Evolutionary conservation across 768 basidiomycete species (phyloP).

Genomic region (Boletus insuetus): DNA sequence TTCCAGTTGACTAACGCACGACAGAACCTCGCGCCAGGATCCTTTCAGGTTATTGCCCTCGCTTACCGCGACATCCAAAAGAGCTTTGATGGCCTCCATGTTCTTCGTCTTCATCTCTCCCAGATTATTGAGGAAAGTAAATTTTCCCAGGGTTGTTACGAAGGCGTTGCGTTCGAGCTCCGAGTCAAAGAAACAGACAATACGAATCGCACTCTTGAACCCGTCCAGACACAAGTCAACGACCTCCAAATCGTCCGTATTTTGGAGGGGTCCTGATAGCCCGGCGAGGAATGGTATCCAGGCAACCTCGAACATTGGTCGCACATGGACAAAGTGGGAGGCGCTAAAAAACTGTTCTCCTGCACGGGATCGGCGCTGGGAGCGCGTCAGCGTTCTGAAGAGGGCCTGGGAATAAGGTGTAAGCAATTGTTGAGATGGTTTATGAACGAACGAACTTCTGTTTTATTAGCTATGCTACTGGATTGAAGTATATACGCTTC

Average conservation of each 20-base stretch:
- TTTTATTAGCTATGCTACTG: slow-evolving; percentile 94
- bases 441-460: slow-evolving; percentile 59
- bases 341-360: slow-evolving; percentile 95
- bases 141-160: slow-evolving; percentile 93
- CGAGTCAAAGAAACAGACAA: slow-evolving; percentile 95
- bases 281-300: slow-evolving; percentile 99
- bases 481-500: slow-evolving; percentile 96
- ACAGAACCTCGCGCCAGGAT: slow-evolving; percentile 94
- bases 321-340: slow-evolving; percentile 93
- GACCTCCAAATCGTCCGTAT: slow-evolving; percentile 90
- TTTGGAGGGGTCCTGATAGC: slow-evolving; percentile 90
- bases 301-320: slow-evolving; percentile 98
- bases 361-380: slow-evolving; percentile 79
- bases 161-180: slow-evolving; percentile 99
- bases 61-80: slow-evolving; percentile 92
- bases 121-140: slow-evolving; percentile 95
- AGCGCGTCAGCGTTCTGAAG: slow-evolving; percentile 88
- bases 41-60: slow-evolving; percentile 96
- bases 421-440: not conserved
- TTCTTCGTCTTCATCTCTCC: slow-evolving; percentile 99
- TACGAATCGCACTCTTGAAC: slow-evolving; percentile 94
- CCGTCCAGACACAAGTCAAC: slow-evolving; percentile 93
- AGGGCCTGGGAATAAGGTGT: slow-evolving; percentile 57
- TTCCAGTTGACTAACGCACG: slow-evolving; percentile 97
- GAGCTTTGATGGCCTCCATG: slow-evolving; percentile 96